Evolutionary conservation across 345 rosid species (phyloP), one percentile per base, ranked within the genome.

Genomic region (Leavenworthia alabamica): DNA sequence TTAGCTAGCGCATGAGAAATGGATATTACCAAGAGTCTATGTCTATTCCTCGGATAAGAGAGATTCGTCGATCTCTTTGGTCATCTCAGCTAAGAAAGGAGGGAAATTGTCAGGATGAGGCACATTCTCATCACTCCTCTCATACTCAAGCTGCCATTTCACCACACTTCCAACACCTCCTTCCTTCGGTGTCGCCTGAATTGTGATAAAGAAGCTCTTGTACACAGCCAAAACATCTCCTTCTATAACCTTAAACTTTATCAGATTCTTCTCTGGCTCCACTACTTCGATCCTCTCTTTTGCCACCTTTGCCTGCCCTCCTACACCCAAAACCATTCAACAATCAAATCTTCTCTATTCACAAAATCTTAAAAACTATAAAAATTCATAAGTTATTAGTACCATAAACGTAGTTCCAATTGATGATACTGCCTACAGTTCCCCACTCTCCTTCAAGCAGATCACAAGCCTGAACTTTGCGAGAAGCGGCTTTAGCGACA

Each of bases 361-460:
- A 28, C 0, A 14, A 28, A 27, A 8, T 7, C 19, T 48, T 48
- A 24, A 13, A 19, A 26, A 4, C 7, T 48, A 24, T 5, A n/a
- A n/a, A 26, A 24, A 19, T 48, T 48, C 17, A 26, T 24, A 26
- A 47, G 8, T 16, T 29, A 16, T 15, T n/a, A n/a, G n/a, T 32
- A 52, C 57, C 57, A 52, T 52, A 52, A 32, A 32, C 41, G 4
- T 52, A 52, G 26, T 52, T 52, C 57, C 57, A 52, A 6, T 17
- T 17, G 57, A 52, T 3, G 17, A 52, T 52, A 32, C 57, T 52
- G 13, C 57, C 41, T 10, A 52, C 27, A 15, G 6, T 6, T 1
- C 57, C 57, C 41, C 57, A 52, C 3, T 52, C 27, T 2, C 57
- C 57, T 52, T 32, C 41, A 3, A 31, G 57, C 10, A 52, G 57